phyloP scores from a whole-genome alignment of 2,329 filamentous ascomycete genomes.

The Paecilomyces niveus region DNA sequence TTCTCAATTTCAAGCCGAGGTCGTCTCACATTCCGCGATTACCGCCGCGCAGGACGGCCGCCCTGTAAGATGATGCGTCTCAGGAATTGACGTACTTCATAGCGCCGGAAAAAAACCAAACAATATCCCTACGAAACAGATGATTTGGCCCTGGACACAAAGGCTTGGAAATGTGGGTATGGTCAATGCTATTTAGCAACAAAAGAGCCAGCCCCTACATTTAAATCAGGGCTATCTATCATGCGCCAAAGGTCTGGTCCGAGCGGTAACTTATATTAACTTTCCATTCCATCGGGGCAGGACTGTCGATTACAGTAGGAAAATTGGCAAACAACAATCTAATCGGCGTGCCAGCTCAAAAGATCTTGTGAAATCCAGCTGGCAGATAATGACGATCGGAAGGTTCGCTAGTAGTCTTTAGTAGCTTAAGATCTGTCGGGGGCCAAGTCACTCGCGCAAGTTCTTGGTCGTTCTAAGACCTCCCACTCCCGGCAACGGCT shows the following conservation, averaged over 20 bases:
- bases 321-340: background rate
- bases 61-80: no score
- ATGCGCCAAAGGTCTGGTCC: background rate
- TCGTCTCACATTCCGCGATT: no score
- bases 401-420: background rate
- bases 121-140: no score
- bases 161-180: no score
- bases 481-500: background rate
- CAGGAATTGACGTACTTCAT: no score
- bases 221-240: no score
- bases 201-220: no score
- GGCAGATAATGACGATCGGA: background rate
- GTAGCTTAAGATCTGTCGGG: background rate
- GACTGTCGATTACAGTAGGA: background rate
- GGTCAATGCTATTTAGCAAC: no score
- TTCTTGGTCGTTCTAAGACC: background rate
- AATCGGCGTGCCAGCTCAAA: background rate
- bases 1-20: no score
- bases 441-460: background rate
- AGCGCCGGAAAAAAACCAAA: no score
- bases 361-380: background rate
- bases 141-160: no score
- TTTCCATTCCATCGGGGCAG: background rate
- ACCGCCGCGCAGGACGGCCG: no score
- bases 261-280: background rate